phyloP scores from a whole-genome alignment of 2,329 filamentous ascomycete genomes.

The Gaeumannomyces tritici region DNA sequence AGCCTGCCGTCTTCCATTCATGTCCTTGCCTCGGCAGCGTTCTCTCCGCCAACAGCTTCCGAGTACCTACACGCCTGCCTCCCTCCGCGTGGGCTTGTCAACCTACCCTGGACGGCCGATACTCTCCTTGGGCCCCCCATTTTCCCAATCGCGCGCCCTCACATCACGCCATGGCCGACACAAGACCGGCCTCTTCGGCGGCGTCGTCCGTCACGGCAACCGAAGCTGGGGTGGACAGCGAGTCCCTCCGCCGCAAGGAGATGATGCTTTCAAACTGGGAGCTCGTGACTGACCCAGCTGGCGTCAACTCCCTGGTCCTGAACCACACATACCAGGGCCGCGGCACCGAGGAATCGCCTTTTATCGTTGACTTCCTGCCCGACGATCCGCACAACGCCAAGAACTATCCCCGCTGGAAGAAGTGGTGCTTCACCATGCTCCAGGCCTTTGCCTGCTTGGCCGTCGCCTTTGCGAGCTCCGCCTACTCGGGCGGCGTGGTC shows the following conservation, averaged over 20 bases:
- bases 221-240: conserved; percentile 25
- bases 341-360: conserved; percentile 60
- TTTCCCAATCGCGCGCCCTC: no score
- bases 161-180: not conserved
- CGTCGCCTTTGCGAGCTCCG: conserved; percentile 61
- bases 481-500: conserved; percentile 49
- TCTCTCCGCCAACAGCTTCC: no score
- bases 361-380: conserved; percentile 57
- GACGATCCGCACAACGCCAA: conserved; percentile 58
- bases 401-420: conserved; percentile 43
- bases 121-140: no score
- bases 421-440: conserved; percentile 56
- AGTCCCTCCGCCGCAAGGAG: conserved; percentile 23
- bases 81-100: no score
- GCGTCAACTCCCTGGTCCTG: conserved; percentile 46
- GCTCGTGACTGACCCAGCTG: conserved; percentile 47
- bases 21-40: no score
- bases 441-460: conserved; percentile 59
- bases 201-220: conserved; percentile 22
- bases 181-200: conserved; percentile 14
- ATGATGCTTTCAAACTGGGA: conserved; percentile 34
- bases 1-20: no score
- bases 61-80: no score
- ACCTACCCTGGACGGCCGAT: no score
- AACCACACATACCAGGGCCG: conserved; percentile 45